Base-by-base conservation (phyloP, 352 stramenopile genomes). In the Pythium graminicola region DNA sequence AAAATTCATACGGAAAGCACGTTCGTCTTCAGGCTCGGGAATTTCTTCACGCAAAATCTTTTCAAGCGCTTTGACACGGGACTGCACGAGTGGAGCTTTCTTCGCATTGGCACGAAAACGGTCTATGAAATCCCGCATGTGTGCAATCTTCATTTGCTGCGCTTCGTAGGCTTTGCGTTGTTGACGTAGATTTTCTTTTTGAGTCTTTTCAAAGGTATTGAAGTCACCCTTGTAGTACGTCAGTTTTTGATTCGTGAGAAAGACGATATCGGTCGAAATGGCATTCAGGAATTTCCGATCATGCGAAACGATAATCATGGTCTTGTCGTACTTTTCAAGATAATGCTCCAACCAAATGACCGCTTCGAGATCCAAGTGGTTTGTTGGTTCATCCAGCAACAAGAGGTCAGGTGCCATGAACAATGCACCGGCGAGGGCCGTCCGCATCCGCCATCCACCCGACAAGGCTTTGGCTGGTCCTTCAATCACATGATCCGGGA, bases 281-380 rank as follows among this genome's bases (percentile, higher is more conserved):
- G 95, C 89, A 62, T 99, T 98, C 24, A 99, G 63, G 65, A 99
- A 99, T 28, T 92, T 91, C 16, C 93, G 81, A 67, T 98, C 95
- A 65, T 98, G 95, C 53, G 85, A 97, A 16, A 99, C 93, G 16
- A 98, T 75, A 46, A 97, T 89, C 64, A 97, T 84, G 41, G 94
- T 98, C 69, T 98, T 96, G 19, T 81, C 67, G 65, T 96, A 96
- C 54, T 84, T 80, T 57, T 91, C 73, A 32, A 97, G 54, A 70
- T 96, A 97, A 47, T 96, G 71, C 62, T 96, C 81, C 24, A 97
- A 70, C 87, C 89, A 97, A 41, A 97, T 87, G 4, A 97, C 87
- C 19, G 82, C 85, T 60, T 96, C 81, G 1, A 97, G 64, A 54
- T 95, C 85, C 65, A 95, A 78, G 67, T 95, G 84, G 55, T 95